These are phyloP conservation scores for Phlegmacium glaucopus DNA, from an alignment of 768 basidiomycete species.

Conservation along the genomic window DNA sequence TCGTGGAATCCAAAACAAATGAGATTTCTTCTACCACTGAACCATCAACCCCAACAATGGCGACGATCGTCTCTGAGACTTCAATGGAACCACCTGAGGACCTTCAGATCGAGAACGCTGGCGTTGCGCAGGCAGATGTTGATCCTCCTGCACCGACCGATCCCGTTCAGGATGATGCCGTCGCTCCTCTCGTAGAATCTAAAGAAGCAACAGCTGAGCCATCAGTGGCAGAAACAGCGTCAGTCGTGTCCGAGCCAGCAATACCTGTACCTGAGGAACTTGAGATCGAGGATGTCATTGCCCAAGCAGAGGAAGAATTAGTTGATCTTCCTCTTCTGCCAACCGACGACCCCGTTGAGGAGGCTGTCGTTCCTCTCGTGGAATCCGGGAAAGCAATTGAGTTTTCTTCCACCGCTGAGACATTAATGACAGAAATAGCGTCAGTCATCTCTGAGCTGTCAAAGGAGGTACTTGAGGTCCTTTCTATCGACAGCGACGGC, in stretches of 20 bases:
- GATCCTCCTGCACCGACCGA: neutral
- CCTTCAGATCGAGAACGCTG: no score
- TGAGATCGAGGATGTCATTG: no score
- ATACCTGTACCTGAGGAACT: no score
- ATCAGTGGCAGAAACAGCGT: no score
- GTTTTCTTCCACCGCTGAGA: neutral
- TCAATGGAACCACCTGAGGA: neutral
- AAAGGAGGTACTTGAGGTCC: neutral
- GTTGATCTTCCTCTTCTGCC: neutral
- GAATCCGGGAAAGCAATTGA: neutral
- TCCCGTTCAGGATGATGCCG: slow-evolving; percentile 9
- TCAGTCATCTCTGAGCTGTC: neutral
- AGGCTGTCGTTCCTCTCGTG: no score
- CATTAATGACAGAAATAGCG: slow-evolving; percentile 1
- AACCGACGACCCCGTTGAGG: neutral
- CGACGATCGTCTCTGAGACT: no score
- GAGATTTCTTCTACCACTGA: neutral
- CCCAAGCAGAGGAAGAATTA: neutral
- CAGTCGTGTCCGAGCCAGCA: no score
- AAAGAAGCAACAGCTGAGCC: no score
- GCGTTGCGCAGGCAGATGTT: neutral
- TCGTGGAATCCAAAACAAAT: no score
- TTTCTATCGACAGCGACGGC: neutral
- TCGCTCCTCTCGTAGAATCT: neutral
- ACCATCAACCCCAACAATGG: no score